Percentiles rank a stretch among this genome's conserved stretches.
These are phyloP conservation scores for Colletotrichum sublineola DNA, from an alignment of 2,329 filamentous ascomycete species.

Conservation along the genomic window DNA sequence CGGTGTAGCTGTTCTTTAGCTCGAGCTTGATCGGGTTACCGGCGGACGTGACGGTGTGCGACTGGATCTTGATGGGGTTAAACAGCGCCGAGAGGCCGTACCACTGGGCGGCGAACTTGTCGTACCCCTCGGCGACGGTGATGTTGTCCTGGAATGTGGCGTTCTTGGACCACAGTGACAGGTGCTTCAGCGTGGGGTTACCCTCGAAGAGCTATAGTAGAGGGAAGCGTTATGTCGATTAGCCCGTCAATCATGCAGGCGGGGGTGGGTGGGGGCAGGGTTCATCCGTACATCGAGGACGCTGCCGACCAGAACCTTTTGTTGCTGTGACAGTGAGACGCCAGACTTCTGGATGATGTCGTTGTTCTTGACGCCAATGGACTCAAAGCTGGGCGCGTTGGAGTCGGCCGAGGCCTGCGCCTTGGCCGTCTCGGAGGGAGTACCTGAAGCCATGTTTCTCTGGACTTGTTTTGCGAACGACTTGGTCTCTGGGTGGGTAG, in stretches of 20 bases:
- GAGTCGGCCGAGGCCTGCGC: conserved; percentile 43
- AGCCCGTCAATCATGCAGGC: neutral
- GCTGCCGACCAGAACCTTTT: conserved; percentile 68
- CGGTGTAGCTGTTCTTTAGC: conserved; percentile 53
- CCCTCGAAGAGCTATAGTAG: conserved; percentile 67
- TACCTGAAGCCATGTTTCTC: conserved; percentile 48
- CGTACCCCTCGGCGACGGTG: conserved; percentile 67
- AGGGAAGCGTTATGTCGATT: neutral
- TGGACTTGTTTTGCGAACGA: conserved; percentile 34
- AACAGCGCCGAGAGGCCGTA: conserved; percentile 73
- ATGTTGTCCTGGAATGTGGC: conserved; percentile 71
- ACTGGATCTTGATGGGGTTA: conserved; percentile 67
- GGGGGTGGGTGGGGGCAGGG: neutral
- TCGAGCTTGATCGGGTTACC: conserved; percentile 73
- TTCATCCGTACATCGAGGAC: conserved; percentile 64
- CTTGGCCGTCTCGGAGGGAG: conserved; percentile 48
- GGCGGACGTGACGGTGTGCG: conserved; percentile 64
- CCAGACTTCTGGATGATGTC: conserved; percentile 65
- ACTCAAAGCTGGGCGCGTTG: conserved; percentile 45
- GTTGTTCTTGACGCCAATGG: conserved; percentile 64
- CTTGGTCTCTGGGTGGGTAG: conserved; percentile 36
- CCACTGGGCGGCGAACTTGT: conserved; percentile 63
- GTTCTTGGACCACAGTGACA: conserved; percentile 70
- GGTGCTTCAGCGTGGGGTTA: conserved; percentile 68
- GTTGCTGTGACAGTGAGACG: conserved; percentile 61